These are phyloP conservation scores for Moesziomyces sp. DNA, from an alignment of 1,284 basidiomycete genomes.

Conservation along the genomic window DNA sequence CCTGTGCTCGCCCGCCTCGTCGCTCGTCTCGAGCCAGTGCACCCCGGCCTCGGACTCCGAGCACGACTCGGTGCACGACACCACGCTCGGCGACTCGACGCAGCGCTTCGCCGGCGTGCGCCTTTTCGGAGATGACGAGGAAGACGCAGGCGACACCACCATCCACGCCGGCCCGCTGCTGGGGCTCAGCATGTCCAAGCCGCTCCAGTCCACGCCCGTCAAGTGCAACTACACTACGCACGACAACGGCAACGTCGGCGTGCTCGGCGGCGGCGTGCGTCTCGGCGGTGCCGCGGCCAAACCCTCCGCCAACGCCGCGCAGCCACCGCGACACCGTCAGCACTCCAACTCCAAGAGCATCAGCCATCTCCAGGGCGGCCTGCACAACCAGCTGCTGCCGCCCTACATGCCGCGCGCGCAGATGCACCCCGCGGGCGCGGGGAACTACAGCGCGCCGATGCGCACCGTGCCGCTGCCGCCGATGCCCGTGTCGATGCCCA, in stretches of 20 bases:
- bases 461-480: constrained; percentile 33
- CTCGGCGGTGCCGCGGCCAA: constrained; percentile 32
- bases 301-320: too few relatives aligned
- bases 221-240: constrained; percentile 57
- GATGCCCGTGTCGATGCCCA: constrained; percentile 5
- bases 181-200: constrained; percentile 18
- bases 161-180: constrained; percentile 28
- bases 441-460: constrained; percentile 43
- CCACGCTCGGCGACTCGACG: constrained; percentile 27
- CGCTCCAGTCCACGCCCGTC: constrained; percentile 10
- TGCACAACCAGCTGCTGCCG: constrained; percentile 25
- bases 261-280: constrained; percentile 57
- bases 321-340: constrained; percentile 21
- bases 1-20: constrained; percentile 37
- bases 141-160: constrained; percentile 39
- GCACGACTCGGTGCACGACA: constrained; percentile 26
- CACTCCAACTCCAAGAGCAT: constrained; percentile 39
- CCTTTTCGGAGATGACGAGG: constrained; percentile 23
- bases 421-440: constrained; percentile 8
- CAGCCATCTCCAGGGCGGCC: constrained; percentile 26
- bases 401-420: constrained; percentile 14
- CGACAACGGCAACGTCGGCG: constrained; percentile 62
- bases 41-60: constrained; percentile 16
- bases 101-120: constrained; percentile 34
- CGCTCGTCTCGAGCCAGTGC: constrained; percentile 16